Percentiles rank a stretch among this genome's conserved stretches.
phyloP scores from a whole-genome alignment of 192 early-diverging fungal species.

The Coemansia sp. region DNA sequence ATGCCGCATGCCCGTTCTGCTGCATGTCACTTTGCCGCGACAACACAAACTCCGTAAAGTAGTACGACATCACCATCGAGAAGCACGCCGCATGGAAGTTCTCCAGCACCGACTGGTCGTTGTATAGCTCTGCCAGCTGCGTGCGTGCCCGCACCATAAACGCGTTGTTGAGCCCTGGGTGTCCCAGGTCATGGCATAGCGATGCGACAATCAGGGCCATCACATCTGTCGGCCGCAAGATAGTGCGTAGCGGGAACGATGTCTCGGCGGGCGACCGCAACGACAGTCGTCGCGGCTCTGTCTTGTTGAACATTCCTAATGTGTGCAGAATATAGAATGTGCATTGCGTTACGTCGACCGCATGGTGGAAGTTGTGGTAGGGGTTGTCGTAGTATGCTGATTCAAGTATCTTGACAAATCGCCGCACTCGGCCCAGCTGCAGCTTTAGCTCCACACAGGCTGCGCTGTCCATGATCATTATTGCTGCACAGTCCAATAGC shows the following conservation, averaged over 20 bases:
- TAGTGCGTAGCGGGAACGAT: constrained; percentile 45
- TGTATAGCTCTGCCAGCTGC: constrained; percentile 86
- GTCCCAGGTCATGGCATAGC: constrained; percentile 80
- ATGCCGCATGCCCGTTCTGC: neutral
- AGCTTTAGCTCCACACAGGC: constrained; percentile 59
- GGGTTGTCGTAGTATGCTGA: constrained; percentile 67
- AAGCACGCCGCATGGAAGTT: constrained; percentile 84
- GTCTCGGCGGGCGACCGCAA: constrained; percentile 47
- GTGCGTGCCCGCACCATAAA: constrained; percentile 81
- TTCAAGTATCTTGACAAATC: constrained; percentile 48
- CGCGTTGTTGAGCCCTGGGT: constrained; percentile 93
- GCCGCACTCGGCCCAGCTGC: constrained; percentile 54
- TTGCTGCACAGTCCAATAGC: constrained; percentile 62
- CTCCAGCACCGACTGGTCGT: constrained; percentile 90
- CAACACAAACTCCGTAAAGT: constrained; percentile 47
- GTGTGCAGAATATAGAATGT: constrained; percentile 77
- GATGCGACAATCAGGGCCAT: constrained; percentile 73
- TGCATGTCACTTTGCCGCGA: constrained; percentile 7
- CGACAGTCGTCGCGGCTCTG: constrained; percentile 38
- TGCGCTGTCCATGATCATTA: constrained; percentile 69
- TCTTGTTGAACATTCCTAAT: constrained; percentile 56
- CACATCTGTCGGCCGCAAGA: constrained; percentile 56
- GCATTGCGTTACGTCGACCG: constrained; percentile 90
- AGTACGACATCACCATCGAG: constrained; percentile 59
- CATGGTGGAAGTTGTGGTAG: constrained; percentile 95